Percentiles rank a stretch among this genome's conserved stretches.
Conservation (phyloP, 179 eudicot species). For the Actinidia arguta region DNA sequence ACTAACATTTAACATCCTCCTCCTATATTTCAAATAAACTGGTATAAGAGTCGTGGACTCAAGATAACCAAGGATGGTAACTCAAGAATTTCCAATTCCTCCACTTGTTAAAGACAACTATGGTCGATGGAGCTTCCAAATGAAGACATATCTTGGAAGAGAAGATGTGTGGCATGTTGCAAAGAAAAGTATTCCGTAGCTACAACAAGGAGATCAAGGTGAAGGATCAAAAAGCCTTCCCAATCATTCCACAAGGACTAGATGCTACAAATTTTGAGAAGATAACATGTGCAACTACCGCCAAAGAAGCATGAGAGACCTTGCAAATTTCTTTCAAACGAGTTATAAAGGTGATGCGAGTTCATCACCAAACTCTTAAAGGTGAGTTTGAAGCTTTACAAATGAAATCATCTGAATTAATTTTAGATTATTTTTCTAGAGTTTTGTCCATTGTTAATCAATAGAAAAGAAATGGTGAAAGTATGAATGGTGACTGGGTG, state of each 20-base stretch:
- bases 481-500: background rate
- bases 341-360: conserved; percentile 22
- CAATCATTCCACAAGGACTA: conserved; percentile 15
- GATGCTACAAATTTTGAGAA: conserved; percentile 14
- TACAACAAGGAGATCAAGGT: background rate
- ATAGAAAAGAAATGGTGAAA: background rate
- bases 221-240: conserved; percentile 12
- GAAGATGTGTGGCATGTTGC: background rate
- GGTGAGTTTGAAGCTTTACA: conserved; percentile 12
- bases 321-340: conserved; percentile 14
- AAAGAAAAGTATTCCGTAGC: background rate
- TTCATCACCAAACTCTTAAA: conserved; percentile 24
- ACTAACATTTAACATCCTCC: too few species aligned
- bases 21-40: background rate
- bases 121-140: background rate
- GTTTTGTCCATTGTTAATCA: background rate
- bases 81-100: background rate
- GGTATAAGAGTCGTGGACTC: background rate
- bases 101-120: background rate
- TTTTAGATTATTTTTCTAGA: conserved; percentile 12
- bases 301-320: conserved; percentile 27
- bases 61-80: background rate
- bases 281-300: conserved; percentile 5
- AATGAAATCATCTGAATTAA: conserved; percentile 7
- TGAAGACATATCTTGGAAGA: background rate